A percentile compares a stretch with the other conserved stretches of the same genome.
These are phyloP conservation scores for Lactarius sp. DNA, from an alignment of 768 basidiomycete species.

Conservation along the genomic window DNA sequence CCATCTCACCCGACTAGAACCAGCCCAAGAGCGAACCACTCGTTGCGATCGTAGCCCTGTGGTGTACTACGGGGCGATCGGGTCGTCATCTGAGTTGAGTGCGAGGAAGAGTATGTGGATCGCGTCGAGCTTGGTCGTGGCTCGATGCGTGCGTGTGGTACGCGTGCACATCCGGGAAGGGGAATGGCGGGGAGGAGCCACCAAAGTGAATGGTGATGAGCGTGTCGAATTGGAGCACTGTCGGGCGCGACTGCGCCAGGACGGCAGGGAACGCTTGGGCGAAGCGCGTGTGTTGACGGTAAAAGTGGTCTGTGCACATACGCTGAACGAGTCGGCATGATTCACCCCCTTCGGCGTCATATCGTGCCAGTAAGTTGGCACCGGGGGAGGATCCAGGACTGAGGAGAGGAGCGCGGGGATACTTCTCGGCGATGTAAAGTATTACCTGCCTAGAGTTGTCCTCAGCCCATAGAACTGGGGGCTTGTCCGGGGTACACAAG, in stretches of 20 bases:
- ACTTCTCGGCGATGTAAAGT: slow-evolving; percentile 63
- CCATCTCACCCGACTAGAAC: slow-evolving; percentile 49
- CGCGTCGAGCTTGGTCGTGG: slow-evolving; percentile 50
- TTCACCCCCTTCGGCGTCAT: slow-evolving; percentile 77
- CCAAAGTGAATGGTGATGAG: slow-evolving; percentile 62
- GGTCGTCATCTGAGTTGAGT: slow-evolving; percentile 77
- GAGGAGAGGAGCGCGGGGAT: slow-evolving; percentile 76
- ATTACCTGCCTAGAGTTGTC: slow-evolving; percentile 83
- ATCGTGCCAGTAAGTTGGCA: slow-evolving; percentile 83
- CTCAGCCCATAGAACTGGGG: slow-evolving; percentile 78
- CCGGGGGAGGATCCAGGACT: slow-evolving; percentile 93
- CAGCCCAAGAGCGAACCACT: slow-evolving; percentile 66
- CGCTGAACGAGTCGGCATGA: slow-evolving; percentile 58
- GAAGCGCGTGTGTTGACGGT: slow-evolving; percentile 28
- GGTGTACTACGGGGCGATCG: slow-evolving; percentile 66
- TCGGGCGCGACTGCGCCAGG: slow-evolving; percentile 46
- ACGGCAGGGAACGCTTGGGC: slow-evolving; percentile 44
- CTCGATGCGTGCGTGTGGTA: slow-evolving; percentile 56
- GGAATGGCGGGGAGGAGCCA: slow-evolving; percentile 49
- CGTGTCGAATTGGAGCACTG: slow-evolving; percentile 55
- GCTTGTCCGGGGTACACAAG: slow-evolving; percentile 6
- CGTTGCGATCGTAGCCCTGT: slow-evolving; percentile 46
- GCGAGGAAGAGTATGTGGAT: slow-evolving; percentile 72
- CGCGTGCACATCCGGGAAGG: slow-evolving; percentile 41
- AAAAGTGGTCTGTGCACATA: slow-evolving; percentile 38